A percentile compares a stretch with the other conserved stretches of the same genome.
Conservation (phyloP, 495 filamentous ascomycete genomes). For the Neurospora tetraspora region DNA sequence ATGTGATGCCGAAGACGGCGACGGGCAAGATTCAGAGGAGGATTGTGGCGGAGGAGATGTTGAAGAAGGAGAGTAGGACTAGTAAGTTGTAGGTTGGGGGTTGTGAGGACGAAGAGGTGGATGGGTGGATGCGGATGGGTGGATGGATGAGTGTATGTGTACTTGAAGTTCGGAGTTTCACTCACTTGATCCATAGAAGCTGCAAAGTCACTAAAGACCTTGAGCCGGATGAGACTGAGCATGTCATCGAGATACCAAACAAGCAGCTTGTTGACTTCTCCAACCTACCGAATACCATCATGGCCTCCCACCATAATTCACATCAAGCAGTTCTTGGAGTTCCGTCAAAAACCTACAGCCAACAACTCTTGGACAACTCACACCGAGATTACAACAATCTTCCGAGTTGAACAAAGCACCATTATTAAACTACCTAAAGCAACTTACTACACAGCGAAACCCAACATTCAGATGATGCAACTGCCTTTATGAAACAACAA, state of each 20-base stretch:
- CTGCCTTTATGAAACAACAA: background rate
- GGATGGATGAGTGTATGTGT: background rate
- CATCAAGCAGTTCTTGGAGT: background rate
- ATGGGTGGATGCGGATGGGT: background rate
- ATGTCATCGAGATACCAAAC: too few species aligned
- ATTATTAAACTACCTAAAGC: background rate
- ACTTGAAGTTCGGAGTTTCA: too few species aligned
- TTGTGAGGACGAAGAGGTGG: background rate
- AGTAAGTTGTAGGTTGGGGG: constrained; percentile 23
- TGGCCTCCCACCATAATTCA: too few species aligned
- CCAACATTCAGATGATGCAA: background rate
- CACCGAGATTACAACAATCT: background rate
- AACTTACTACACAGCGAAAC: background rate
- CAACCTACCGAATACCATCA: too few species aligned
- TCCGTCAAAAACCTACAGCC: background rate
- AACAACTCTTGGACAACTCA: background rate
- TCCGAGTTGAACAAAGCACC: background rate
- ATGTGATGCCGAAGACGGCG: constrained; percentile 80
- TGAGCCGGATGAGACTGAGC: too few species aligned
- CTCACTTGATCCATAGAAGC: too few species aligned
- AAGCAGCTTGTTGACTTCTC: too few species aligned
- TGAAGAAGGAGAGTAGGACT: constrained; percentile 40
- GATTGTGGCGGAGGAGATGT: constrained; percentile 71
- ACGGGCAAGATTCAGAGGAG: constrained; percentile 79
- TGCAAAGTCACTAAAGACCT: too few species aligned